These are phyloP conservation scores for Citrus reticulata DNA, from an alignment of 345 rosid species.

Conservation along the genomic window DNA sequence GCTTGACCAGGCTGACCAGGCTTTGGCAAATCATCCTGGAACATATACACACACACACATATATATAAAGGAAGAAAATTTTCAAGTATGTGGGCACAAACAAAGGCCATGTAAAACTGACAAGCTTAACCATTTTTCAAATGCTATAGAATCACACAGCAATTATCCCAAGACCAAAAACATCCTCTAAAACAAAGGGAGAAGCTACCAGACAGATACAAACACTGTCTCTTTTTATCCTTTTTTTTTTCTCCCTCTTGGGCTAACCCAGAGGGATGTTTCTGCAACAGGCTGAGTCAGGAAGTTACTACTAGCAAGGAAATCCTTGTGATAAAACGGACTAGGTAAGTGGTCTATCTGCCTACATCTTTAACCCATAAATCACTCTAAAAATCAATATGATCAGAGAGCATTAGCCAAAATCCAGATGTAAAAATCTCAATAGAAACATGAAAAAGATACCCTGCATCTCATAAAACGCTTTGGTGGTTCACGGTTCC, in stretches of 20 bases:
- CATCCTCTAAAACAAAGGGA: background rate
- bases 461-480: constrained; percentile 83
- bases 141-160: background rate
- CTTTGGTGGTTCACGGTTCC: constrained; percentile 79
- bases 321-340: background rate
- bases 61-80: background rate
- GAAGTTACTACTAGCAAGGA: background rate
- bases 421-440: background rate
- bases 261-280: background rate
- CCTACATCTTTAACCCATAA: background rate
- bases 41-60: too few species aligned
- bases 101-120: background rate
- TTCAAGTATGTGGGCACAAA: background rate
- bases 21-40: constrained; percentile 57
- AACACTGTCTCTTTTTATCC: background rate
- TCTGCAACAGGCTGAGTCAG: too few species aligned
- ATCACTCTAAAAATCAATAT: background rate
- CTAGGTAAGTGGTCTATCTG: background rate
- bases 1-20: constrained; percentile 69
- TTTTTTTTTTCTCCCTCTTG: too few species aligned
- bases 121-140: background rate
- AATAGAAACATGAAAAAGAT: background rate
- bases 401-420: background rate
- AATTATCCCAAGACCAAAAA: background rate
- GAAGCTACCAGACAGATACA: background rate